Base-by-base conservation (phyloP, 23 red algal species). In the Agarophyton chilense region DNA sequence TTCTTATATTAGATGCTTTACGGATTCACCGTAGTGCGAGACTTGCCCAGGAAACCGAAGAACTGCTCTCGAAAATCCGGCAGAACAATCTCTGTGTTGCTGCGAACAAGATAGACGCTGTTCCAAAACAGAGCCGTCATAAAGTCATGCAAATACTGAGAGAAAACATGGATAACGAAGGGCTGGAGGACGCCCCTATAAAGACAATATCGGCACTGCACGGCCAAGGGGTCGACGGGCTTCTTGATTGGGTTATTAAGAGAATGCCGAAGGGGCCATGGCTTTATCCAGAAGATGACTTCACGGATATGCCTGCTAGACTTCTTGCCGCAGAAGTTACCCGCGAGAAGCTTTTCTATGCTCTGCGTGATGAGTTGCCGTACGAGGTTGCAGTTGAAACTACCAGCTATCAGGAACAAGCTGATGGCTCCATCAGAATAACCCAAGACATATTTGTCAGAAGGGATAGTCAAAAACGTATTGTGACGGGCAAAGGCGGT, bases 341-440 rank as follows among this genome's bases (percentile, higher is more conserved):
- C 2, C 88, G 97, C 29, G 97, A 99, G 81, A 88, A 93, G 34
- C 49, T 91, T 13, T 94, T 94, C 46, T 78, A 91, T 31, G 80
- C 84, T 53, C 72, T 99, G 40, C 65, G 52, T 13, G 84, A 91
- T 62, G 97, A 99, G 72, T 12, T 99, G 50, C 97, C 97, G 52
- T 99, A 99, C 50, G 84, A 82, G 18, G 89, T 93, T 88, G 90
- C 97, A 11, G 90, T 99, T 29, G 92, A 90, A 55, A 99, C 97
- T 3, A 93, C 81, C 8, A 75, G 53, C 10, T 99, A 88, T 82
- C 49, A 47, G 51, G 90, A 95, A 44, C 24, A 36, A 8, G 25
- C 32, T 10, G 91, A 99, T 89, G 93, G 93, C 21, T 90, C 82
- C 34, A 84, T 92, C 18, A 35, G 88, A 42, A 96, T 99, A 42